phyloP scores from a whole-genome alignment of 176 grass and related monocot species.

The Aegilops speltoides region DNA sequence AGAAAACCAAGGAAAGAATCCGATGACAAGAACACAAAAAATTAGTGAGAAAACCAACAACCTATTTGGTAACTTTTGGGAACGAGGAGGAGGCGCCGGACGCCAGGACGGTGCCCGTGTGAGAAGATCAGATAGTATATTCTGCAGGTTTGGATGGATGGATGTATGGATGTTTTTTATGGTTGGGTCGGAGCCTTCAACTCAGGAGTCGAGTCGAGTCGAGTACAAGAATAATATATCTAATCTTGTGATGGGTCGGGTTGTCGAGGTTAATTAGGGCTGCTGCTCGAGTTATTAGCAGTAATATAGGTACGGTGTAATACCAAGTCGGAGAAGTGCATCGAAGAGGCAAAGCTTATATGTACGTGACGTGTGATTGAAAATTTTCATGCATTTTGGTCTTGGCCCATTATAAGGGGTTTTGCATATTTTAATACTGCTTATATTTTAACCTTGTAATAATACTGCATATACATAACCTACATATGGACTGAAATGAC shows the following conservation, averaged over 20 bases:
- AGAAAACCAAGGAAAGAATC: no score
- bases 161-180: neutral
- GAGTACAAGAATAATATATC: neutral
- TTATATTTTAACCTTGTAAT: no score
- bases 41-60: no score
- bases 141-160: neutral
- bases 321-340: no score
- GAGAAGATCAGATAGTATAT: neutral
- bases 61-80: neutral
- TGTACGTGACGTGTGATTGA: neutral
- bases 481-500: no score
- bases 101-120: slow-evolving; percentile 35
- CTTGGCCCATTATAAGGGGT: no score
- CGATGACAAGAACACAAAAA: no score
- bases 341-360: neutral
- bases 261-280: neutral
- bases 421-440: no score
- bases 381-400: neutral
- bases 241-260: neutral
- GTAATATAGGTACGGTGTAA: no score
- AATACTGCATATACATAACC: no score
- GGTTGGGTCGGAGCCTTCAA: neutral
- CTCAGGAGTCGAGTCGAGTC: no score
- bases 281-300: neutral
- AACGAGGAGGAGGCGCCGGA: slow-evolving; percentile 23